These are phyloP conservation scores for Medicago arabica DNA, from an alignment of 306 rosid species.

Conservation along the genomic window DNA sequence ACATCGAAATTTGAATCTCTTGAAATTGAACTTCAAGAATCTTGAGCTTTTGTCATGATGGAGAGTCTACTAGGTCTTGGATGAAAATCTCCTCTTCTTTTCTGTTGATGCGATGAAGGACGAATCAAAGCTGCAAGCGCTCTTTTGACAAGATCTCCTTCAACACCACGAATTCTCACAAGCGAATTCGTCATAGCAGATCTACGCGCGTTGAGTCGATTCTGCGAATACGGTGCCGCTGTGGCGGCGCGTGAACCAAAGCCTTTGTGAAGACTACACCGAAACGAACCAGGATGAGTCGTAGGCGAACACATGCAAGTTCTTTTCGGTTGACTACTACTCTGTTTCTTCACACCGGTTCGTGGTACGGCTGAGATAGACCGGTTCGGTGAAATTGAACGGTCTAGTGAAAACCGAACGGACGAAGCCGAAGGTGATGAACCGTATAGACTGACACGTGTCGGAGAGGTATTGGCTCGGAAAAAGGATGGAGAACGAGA, in stretches of 20 bases:
- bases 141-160: slow-evolving; percentile 85
- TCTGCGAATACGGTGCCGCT: slow-evolving; percentile 63
- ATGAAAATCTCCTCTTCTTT: slow-evolving; percentile 68
- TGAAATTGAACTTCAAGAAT: slow-evolving; percentile 11
- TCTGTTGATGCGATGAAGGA: slow-evolving; percentile 89
- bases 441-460: slow-evolving; percentile 64
- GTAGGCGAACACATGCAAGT: slow-evolving; percentile 97
- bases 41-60: slow-evolving; percentile 64
- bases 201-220: slow-evolving; percentile 86
- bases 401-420: slow-evolving; percentile 72
- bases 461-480: slow-evolving; percentile 65
- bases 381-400: slow-evolving; percentile 80
- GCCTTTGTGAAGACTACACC: slow-evolving; percentile 85
- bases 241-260: slow-evolving; percentile 40
- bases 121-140: slow-evolving; percentile 89
- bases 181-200: slow-evolving; percentile 98
- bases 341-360: slow-evolving; percentile 49
- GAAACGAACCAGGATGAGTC: slow-evolving; percentile 91
- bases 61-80: slow-evolving; percentile 90
- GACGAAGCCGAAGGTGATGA: slow-evolving; percentile 60
- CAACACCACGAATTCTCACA: slow-evolving; percentile 91
- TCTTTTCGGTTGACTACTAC: slow-evolving; percentile 55
- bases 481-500: slow-evolving; percentile 63
- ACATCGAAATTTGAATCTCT: too few relatives aligned
- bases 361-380: slow-evolving; percentile 67